These are phyloP conservation scores for Senecio squalidus DNA, from an alignment of 140 eudicot species.

Conservation along the genomic window DNA sequence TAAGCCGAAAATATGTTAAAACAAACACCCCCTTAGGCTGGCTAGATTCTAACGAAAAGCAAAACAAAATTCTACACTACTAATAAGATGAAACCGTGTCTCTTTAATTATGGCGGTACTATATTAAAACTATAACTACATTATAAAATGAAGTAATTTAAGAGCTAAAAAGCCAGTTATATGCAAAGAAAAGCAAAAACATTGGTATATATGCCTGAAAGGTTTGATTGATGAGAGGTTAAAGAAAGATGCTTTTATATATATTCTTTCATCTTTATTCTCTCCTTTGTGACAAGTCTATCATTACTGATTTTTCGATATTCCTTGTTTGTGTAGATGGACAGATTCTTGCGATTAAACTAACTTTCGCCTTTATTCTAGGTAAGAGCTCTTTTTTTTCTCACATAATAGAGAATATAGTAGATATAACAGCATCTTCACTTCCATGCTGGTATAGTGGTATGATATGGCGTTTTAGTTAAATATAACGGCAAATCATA, in stretches of 20 bases:
- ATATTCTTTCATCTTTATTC: conserved; percentile 31
- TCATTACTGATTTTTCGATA: conserved; percentile 1
- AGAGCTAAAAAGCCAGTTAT: background rate
- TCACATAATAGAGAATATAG: conserved; percentile 5
- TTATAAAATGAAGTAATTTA: background rate
- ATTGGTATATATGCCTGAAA: conserved; percentile 26
- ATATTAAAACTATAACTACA: background rate
- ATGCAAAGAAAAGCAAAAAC: conserved; percentile 14
- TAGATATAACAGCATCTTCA: conserved; percentile 24
- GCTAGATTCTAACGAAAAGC: conserved; percentile 19
- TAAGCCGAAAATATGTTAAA: too few relatives aligned
- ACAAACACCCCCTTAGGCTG: conserved; percentile 2
- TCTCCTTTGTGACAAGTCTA: conserved; percentile 12
- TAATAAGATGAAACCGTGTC: conserved; percentile 21
- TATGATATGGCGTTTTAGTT: conserved; percentile 11
- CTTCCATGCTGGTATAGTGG: conserved; percentile 23
- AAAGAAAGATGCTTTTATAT: conserved; percentile 22
- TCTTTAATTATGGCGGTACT: conserved; percentile 3
- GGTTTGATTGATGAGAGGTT: conserved; percentile 20
- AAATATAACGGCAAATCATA: too few relatives aligned
- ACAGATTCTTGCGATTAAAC: conserved; percentile 24
- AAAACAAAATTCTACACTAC: conserved; percentile 12
- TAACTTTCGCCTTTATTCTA: conserved; percentile 30
- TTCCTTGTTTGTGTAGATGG: too few relatives aligned
- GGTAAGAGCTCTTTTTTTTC: conserved; percentile 8